These are phyloP conservation scores for Penicillium sp. DNA, from an alignment of 2,329 filamentous ascomycete genomes.

Conservation along the genomic window DNA sequence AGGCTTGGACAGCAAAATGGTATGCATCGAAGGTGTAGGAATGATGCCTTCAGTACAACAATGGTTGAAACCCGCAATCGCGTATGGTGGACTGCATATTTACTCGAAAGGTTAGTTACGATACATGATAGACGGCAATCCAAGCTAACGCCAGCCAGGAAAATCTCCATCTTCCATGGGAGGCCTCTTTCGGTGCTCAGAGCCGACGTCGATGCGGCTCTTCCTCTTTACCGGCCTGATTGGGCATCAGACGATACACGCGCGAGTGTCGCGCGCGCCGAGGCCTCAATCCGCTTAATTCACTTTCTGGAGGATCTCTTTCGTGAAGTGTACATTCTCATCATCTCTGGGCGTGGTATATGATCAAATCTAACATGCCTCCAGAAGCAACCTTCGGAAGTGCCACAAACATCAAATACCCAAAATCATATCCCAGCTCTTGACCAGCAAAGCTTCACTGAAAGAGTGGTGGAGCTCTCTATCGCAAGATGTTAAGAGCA, in stretches of 20 bases:
- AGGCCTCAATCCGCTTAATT: not conserved
- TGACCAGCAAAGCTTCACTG: not conserved
- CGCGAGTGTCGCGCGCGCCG: not conserved
- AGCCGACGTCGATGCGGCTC: not conserved
- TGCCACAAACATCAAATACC: not conserved
- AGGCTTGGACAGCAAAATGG: slow-evolving; percentile 58
- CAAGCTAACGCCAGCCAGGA: not conserved
- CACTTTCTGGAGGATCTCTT: not conserved
- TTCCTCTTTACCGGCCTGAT: not conserved
- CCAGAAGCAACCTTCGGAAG: not conserved
- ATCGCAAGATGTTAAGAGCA: not conserved
- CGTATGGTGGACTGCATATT: slow-evolving; percentile 57
- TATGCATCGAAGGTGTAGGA: slow-evolving; percentile 54
- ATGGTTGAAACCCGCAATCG: slow-evolving; percentile 53
- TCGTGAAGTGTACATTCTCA: not conserved
- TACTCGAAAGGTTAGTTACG: slow-evolving; percentile 49
- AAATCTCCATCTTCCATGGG: slow-evolving; percentile 2
- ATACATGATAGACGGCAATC: not conserved
- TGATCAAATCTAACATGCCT: not conserved
- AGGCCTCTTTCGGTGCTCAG: not conserved
- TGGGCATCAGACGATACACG: not conserved
- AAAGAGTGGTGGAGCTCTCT: not conserved
- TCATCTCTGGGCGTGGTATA: not conserved
- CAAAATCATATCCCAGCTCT: not conserved
- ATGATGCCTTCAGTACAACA: slow-evolving; percentile 44